phyloP scores from a whole-genome alignment of 768 basidiomycete species.

The Paxillus ammoniavirescens region DNA sequence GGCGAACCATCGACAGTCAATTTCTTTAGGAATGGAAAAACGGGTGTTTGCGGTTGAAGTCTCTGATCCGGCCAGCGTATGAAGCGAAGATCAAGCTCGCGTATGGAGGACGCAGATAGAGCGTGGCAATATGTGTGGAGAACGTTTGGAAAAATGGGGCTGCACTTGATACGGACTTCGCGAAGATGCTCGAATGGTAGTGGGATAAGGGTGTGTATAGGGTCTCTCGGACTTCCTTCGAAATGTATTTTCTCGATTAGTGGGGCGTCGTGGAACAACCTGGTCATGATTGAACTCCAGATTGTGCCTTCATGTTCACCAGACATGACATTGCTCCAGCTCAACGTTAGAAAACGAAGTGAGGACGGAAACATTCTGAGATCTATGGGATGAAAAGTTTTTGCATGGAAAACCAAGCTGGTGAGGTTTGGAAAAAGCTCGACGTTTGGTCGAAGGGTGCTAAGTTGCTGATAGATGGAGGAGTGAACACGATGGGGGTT shows the following conservation, averaged over 20 bases:
- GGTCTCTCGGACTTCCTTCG: slow-evolving; percentile 24
- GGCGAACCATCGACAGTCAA: slow-evolving; percentile 19
- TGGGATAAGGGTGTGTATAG: slow-evolving; percentile 10
- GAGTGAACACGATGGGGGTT: slow-evolving; percentile 23
- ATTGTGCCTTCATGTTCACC: slow-evolving; percentile 14
- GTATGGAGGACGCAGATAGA: slow-evolving; percentile 16
- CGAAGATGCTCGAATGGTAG: slow-evolving; percentile 18
- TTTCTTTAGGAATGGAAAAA: slow-evolving; percentile 22
- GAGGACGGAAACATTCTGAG: slow-evolving; percentile 22
- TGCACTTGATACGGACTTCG: slow-evolving; percentile 20
- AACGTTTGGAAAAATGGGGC: slow-evolving; percentile 21
- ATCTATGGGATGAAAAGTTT: slow-evolving; percentile 2
- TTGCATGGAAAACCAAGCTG: slow-evolving; percentile 17
- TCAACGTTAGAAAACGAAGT: slow-evolving; percentile 19
- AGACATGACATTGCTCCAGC: slow-evolving; percentile 16
- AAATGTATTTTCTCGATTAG: slow-evolving; percentile 21
- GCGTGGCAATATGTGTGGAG: slow-evolving; percentile 24
- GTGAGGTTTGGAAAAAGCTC: slow-evolving; percentile 24
- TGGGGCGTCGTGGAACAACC: slow-evolving; percentile 18
- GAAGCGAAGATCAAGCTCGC: slow-evolving; percentile 23
- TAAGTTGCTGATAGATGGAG: slow-evolving; percentile 25
- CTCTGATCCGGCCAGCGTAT: slow-evolving; percentile 21
- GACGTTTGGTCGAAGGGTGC: slow-evolving; percentile 18
- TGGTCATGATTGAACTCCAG: slow-evolving; percentile 21
- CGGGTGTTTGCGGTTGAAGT: slow-evolving; percentile 15